Evolutionary conservation across 2,329 filamentous ascomycete genomes (phyloP).

Genomic region (Epichloe elymi): DNA sequence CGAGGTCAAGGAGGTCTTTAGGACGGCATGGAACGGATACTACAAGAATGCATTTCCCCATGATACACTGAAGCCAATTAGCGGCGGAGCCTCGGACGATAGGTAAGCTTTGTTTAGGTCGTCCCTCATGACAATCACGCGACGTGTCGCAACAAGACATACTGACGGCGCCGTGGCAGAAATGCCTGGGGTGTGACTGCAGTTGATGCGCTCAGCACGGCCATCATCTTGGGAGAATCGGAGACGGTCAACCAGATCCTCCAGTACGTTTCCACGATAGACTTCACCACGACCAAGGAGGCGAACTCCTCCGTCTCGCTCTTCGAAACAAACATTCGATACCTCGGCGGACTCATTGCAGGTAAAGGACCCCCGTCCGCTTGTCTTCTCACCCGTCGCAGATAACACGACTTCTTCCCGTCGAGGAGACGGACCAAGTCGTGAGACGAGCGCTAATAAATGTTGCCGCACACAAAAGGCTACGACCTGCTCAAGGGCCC

Average conservation of each 20-base stretch:
- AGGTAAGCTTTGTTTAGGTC: conserved; percentile 34
- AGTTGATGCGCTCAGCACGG: conserved; percentile 68
- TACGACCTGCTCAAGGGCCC: conserved; percentile 64
- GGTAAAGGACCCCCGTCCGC: conserved; percentile 27
- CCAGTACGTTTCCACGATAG: conserved; percentile 52
- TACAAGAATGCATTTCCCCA: conserved; percentile 61
- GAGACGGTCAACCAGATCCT: conserved; percentile 61
- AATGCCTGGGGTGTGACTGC: conserved; percentile 79
- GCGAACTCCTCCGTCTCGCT: conserved; percentile 47
- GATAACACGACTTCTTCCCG: too few relatives aligned
- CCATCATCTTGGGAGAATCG: conserved; percentile 59
- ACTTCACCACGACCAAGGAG: conserved; percentile 48
- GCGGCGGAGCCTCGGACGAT: conserved; percentile 52
- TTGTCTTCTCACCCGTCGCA: not conserved
- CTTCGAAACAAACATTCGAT: conserved; percentile 86
- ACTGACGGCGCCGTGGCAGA: conserved; percentile 25
- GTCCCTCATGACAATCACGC: not conserved
- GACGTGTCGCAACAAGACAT: too few relatives aligned
- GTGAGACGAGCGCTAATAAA: not conserved
- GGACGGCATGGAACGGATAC: conserved; percentile 60
- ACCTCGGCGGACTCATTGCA: conserved; percentile 67
- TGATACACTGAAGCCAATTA: conserved; percentile 59
- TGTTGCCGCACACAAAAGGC: conserved; percentile 20
- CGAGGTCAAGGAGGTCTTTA: conserved; percentile 51
- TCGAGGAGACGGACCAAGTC: not conserved